Conservation (phyloP, 2,329 filamentous ascomycete genomes). For the Biscogniauxia marginata region DNA sequence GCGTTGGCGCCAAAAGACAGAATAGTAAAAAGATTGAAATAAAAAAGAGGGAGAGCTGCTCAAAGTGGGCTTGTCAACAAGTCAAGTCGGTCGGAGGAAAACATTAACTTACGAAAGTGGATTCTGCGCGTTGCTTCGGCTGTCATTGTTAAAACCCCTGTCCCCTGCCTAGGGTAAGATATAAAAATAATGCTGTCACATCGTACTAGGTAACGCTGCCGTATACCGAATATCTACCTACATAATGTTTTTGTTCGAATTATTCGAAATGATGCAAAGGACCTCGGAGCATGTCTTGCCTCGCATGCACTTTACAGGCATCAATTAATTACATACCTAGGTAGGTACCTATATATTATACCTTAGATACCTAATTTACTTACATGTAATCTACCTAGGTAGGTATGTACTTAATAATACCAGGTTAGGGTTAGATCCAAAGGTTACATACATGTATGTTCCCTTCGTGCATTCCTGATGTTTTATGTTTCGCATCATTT, state of each 20-base stretch:
- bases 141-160: conserved; percentile 17
- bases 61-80: conserved; percentile 1
- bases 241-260: neutral
- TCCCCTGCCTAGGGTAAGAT: conserved; percentile 6
- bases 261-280: too few relatives aligned
- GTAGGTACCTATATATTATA: too few relatives aligned
- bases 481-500: neutral
- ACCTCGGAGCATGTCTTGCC: too few relatives aligned
- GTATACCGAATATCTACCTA: neutral
- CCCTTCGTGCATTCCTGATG: neutral
- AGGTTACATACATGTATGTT: neutral
- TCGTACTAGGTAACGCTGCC: conserved; percentile 3
- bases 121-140: conserved; percentile 11
- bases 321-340: neutral
- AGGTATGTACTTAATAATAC: too few relatives aligned
- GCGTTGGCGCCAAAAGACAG: neutral
- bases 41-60: too few relatives aligned
- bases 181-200: conserved; percentile 2
- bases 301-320: neutral
- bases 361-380: too few relatives aligned
- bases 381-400: too few relatives aligned
- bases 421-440: neutral
- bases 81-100: conserved; percentile 9
- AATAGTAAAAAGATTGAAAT: neutral
- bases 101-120: neutral